Conservation (phyloP, 2,329 filamentous ascomycete species). For the Microsporum ferrugineum region DNA sequence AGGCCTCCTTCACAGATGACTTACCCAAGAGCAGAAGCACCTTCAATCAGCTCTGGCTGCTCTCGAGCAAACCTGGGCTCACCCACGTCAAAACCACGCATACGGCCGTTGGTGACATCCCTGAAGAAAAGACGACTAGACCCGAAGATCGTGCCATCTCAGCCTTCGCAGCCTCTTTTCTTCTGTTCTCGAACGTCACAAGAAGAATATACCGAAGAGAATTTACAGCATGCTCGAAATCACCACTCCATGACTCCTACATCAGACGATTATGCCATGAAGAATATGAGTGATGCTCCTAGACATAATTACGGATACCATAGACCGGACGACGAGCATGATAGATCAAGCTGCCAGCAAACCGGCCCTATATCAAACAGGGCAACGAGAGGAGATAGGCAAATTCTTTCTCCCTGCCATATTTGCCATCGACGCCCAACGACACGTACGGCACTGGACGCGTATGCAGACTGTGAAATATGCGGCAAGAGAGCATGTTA, state of each 20-base stretch:
- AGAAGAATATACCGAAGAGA: neutral
- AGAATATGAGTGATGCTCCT: neutral
- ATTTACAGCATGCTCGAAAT: neutral
- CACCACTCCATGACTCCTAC: neutral
- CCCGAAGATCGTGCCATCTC: neutral
- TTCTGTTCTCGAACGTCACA: neutral
- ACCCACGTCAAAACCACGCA: neutral
- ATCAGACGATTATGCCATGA: neutral
- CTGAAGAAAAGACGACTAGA: slow-evolving; percentile 5
- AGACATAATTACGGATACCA: neutral
- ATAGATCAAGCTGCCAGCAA: neutral
- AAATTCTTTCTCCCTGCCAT: slow-evolving; percentile 28
- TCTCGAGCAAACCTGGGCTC: neutral
- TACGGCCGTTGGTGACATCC: neutral
- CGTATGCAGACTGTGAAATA: slow-evolving; percentile 32
- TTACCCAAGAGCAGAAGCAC: neutral
- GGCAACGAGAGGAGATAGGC: neutral
- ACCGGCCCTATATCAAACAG: neutral
- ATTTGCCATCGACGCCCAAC: slow-evolving; percentile 34
- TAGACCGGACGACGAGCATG: neutral
- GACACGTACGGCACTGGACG: slow-evolving; percentile 30
- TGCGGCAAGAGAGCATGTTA: slow-evolving; percentile 31
- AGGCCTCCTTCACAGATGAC: neutral
- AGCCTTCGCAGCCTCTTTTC: neutral
- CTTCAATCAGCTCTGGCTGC: neutral